Evolutionary conservation across 805 yeast genomes (phyloP), one percentile per base, ranked within the genome.

Genomic region (Teunomyces stri): DNA sequence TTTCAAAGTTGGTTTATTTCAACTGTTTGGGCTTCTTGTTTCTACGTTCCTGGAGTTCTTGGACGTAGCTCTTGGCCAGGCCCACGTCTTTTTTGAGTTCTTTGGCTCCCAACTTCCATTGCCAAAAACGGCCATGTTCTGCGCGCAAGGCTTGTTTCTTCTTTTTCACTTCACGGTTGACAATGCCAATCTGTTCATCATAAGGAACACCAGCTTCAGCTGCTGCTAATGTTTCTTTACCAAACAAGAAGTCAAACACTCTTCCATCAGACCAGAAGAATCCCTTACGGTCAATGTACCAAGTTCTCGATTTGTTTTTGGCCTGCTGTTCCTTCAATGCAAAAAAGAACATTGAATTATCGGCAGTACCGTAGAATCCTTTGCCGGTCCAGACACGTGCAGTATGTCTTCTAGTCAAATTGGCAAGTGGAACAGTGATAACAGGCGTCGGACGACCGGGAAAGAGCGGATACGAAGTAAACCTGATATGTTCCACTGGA

Each of bases 261-360:
- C 96, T 74, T 12, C 96, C 96, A 64, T 89, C 96, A 29, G 94
- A 91, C 96, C 96, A 89, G 69, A 87, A 89, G 74, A 89, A 89
- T 10, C 96, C 96, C 56, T 82, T 84, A 54, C 96, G 74, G 61
- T 89, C 96, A 15, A 87, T 85, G 13, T 85, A 68, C 89, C 91
- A 88, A 20, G 87, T 89, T 34, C 79, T 71, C 48, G 70, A 66
- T 35, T 60, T 65, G 21, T 55, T 60, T n/a, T 52, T 55, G 11
- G 50, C 47, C 16, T 78, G 76, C 18, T 70, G 65, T 57, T 87
- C 92, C 62, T 80, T 82, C 53, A 89, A 64, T 41, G 85, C 78
- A 59, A 87, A 85, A 74, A 85, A 83, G 63, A 88, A 88, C 44
- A 87, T 76, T 2, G 87, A 73, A 41, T 82, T 79, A 64, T 87